Evolutionary conservation across 1,284 basidiomycete species (phyloP), one percentile per base, ranked within the genome.

Genomic region (Earliella scabrosa): DNA sequence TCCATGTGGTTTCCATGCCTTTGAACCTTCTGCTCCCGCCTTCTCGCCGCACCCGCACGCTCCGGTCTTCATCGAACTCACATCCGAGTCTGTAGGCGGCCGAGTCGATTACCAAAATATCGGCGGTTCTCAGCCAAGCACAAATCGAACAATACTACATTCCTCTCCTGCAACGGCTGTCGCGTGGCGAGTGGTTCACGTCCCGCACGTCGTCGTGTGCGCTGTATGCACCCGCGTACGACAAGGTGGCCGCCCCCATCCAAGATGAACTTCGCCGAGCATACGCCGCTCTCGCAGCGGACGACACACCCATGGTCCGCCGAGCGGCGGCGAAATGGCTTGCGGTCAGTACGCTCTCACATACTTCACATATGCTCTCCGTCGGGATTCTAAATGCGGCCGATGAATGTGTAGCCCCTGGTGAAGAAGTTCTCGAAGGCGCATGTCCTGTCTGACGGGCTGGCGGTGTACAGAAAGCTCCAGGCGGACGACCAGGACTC

Each of bases 261-360:
- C 95, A 98, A 73, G 93, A 95, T 56, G 97, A 98, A 52, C 79
- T 99, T 68, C 86, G 96, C 63, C 92, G 90, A 73, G 86, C 91
- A 58, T 99, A 93, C 68, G 82, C 87, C 14, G 82, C 85, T 18
- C 83, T 99, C 35, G 92, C 92, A 41, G 84, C 88, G 31, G 97
- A 99, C 71, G 97, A 99, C 72, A 99, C 97, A 14, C 97, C 97
- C 32, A 99, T 99, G 97, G 97, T 99, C 61, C 85, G 97, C 69
- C 83, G 97, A 61, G 96, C 97, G 24, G 96, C 95, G 45, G 96
- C 97, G 11, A 97, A 96, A 74, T 95, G 93, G 82, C 88, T 99
- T 52, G 96, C 92, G 45, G 94, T 97, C 72, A 72, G 93, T 86
- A 18, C n/a, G 10, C 50, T 44, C 48, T 27, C 54, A 23, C 54